phyloP scores from a whole-genome alignment of 177 flowering plant genomes.

The Vitis hybrid region DNA sequence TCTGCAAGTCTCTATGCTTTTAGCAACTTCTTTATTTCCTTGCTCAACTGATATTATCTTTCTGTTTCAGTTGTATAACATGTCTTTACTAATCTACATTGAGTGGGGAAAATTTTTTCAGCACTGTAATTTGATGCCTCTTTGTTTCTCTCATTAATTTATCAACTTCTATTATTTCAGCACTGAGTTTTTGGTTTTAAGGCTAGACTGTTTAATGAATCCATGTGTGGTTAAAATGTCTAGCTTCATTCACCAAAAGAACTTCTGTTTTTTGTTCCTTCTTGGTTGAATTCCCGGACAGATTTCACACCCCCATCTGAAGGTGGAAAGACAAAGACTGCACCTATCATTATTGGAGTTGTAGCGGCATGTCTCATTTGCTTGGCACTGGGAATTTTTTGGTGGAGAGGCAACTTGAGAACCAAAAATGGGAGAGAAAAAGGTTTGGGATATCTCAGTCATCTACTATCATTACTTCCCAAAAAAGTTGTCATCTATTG shows the following conservation, averaged over 20 bases:
- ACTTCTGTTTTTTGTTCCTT: background rate
- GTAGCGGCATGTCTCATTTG: background rate
- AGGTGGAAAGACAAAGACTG: background rate
- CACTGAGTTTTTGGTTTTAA: background rate
- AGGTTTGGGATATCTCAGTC: background rate
- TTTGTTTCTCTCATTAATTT: background rate
- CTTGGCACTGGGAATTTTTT: background rate
- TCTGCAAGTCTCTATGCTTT: too few species aligned
- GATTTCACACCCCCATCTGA: background rate
- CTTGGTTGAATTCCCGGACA: background rate
- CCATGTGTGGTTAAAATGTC: background rate
- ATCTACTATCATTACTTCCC: too few species aligned
- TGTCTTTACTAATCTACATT: background rate
- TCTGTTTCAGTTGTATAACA: background rate
- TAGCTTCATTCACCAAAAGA: background rate
- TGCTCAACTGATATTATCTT: background rate
- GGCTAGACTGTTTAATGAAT: background rate
- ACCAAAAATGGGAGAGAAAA: background rate
- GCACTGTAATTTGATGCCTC: background rate
- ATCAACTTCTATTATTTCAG: background rate
- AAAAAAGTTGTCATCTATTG: too few species aligned
- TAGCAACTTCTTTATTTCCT: too few species aligned
- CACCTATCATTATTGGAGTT: background rate
- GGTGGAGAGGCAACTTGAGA: background rate
- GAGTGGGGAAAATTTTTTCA: background rate